Evolutionary conservation across 768 basidiomycete genomes (phyloP).

Genomic region (Cystofilobasidium ferigula): DNA sequence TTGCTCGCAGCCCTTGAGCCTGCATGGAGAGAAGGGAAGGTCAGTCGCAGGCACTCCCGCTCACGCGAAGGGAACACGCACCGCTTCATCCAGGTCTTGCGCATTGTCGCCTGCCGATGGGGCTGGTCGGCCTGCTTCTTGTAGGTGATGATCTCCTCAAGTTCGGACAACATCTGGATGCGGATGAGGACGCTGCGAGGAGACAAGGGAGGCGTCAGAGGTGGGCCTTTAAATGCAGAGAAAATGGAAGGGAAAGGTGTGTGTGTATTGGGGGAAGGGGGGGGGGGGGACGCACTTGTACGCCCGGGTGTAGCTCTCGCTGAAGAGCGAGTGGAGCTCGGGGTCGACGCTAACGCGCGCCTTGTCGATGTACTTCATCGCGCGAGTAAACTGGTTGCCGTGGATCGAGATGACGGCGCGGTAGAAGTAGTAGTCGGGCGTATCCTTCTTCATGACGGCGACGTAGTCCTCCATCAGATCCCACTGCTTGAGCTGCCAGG

Average conservation of each 20-base stretch:
- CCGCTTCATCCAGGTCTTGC: slow-evolving; percentile 97
- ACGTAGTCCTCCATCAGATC: slow-evolving; percentile 98
- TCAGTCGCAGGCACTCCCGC: not conserved
- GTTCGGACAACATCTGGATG: slow-evolving; percentile 93
- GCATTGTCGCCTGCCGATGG: slow-evolving; percentile 77
- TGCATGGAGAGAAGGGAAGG: slow-evolving; percentile 33
- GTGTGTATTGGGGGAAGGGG: too few relatives aligned
- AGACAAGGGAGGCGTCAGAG: slow-evolving; percentile 1
- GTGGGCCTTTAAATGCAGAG: not conserved
- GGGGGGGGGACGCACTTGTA: slow-evolving; percentile 61
- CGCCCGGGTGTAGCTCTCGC: slow-evolving; percentile 92
- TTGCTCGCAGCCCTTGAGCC: slow-evolving; percentile 87
- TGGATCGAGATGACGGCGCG: slow-evolving; percentile 90
- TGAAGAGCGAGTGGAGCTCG: slow-evolving; percentile 79
- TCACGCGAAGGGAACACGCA: slow-evolving; percentile 35
- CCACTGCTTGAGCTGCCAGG: slow-evolving; percentile 96
- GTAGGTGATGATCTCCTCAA: slow-evolving; percentile 94
- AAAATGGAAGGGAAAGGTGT: slow-evolving; percentile 9
- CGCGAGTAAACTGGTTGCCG: slow-evolving; percentile 88
- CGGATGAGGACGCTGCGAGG: slow-evolving; percentile 73
- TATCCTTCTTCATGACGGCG: slow-evolving; percentile 78
- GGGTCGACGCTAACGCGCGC: slow-evolving; percentile 86
- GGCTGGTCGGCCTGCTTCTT: slow-evolving; percentile 90
- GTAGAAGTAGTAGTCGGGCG: slow-evolving; percentile 90
- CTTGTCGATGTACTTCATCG: slow-evolving; percentile 75